Evolutionary conservation across 2,329 filamentous ascomycete genomes (phyloP).

Genomic region (Trichophyton schoenleinii): DNA sequence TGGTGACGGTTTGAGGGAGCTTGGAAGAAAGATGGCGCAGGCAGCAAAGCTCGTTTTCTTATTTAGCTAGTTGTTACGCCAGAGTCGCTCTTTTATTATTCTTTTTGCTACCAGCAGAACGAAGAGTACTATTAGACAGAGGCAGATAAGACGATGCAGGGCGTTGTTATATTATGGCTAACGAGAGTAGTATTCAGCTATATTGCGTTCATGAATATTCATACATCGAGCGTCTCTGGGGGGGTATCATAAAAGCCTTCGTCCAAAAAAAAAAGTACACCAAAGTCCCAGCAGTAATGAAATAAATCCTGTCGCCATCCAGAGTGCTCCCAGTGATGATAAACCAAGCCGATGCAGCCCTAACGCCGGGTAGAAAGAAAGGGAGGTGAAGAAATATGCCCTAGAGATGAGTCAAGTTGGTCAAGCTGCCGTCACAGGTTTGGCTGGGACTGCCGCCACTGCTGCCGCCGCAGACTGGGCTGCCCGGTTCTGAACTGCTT

Average conservation of each 20-base stretch:
- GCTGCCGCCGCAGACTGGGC: neutral
- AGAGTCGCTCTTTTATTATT: neutral
- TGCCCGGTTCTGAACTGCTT: slow-evolving; percentile 9
- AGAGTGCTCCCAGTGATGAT: neutral
- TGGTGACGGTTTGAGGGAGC: neutral
- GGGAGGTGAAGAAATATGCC: neutral
- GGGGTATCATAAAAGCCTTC: slow-evolving; percentile 1
- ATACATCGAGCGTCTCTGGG: neutral
- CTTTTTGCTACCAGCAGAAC: no score
- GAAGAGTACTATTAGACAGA: no score
- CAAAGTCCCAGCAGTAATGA: slow-evolving; percentile 5
- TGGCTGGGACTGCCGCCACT: neutral
- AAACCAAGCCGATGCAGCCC: neutral
- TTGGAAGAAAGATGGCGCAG: neutral
- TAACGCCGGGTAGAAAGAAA: neutral
- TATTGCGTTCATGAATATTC: neutral
- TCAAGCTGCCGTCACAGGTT: neutral
- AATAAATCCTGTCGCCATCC: slow-evolving; percentile 4
- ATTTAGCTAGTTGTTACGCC: neutral
- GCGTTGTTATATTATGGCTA: neutral
- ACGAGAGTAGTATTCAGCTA: neutral
- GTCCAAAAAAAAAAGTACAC: slow-evolving; percentile 14
- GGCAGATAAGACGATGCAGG: no score
- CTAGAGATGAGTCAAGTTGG: neutral
- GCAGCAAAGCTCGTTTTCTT: neutral